Evolutionary conservation across 1,284 basidiomycete genomes (phyloP), one percentile per base, ranked within the genome.

Genomic region (Mycena sp.): DNA sequence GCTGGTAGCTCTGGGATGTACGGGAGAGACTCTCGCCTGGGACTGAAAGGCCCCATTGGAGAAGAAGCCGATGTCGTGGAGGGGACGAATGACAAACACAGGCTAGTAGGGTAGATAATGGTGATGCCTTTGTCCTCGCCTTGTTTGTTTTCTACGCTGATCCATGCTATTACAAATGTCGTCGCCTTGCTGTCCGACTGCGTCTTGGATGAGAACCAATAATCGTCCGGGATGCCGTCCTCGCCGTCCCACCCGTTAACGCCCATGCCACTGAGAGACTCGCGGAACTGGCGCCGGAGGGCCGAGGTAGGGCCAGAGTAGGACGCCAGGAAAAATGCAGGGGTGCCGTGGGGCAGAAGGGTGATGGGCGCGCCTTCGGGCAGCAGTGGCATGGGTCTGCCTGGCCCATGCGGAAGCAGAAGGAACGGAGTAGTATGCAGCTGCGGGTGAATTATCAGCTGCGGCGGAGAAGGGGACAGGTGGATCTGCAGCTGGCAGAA

Each of bases 121-220:
- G 84, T 80, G 45, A 91, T 78, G 2, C 91, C 91, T 70, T 92
- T 92, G 65, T 90, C 88, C 73, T 91, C 90, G 30, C 90, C 90
- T 66, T 88, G 88, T 62, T 84, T 87, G 69, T 91, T 92, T 73
- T 91, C 86, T 12, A 93, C 87, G 21, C 80, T 82, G 37, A 93
- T 81, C 88, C 89, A 92, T 2, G 83, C 89, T 60, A 93, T 86
- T 53, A 91, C 74, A 55, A 67, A 67, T 26, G 40, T 67, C 11
- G 65, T 67, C 28, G 63, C 54, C 3, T n/a, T 40, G 21, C 59
- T 41, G 21, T 65, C 64, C 16, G 69, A 3, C 25, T 69, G 40
- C 61, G 61, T 46, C 41, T 61, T 56, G 32, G 67, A 70, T 0
- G 62, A 58, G 21, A 61, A 48, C 12, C 61, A 35, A 21, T 55